phyloP scores from a whole-genome alignment of 306 rosid genomes.

The Medicago lupulina region DNA sequence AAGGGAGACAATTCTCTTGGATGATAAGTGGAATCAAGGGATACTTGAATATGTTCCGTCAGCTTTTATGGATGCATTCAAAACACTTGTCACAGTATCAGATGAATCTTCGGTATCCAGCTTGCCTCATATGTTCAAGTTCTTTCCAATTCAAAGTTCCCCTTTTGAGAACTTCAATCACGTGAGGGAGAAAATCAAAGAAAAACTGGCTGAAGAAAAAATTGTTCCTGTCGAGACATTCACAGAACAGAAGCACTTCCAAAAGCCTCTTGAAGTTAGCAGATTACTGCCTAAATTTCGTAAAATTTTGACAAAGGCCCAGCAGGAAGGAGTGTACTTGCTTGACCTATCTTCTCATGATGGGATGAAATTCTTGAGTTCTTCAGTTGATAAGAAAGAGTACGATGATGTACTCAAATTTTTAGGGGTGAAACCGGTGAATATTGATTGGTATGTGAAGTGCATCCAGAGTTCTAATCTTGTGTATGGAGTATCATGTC shows the following conservation, averaged over 20 bases:
- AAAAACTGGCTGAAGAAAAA: constrained; percentile 34
- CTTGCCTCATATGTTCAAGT: background rate
- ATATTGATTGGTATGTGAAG: constrained; percentile 70
- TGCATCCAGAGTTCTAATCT: constrained; percentile 68
- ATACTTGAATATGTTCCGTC: background rate
- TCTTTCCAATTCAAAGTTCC: background rate
- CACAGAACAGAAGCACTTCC: constrained; percentile 63
- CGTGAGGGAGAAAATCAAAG: background rate
- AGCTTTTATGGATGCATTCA: background rate
- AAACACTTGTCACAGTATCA: background rate
- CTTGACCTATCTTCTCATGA: constrained; percentile 60
- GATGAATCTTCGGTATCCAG: background rate
- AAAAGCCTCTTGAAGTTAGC: constrained; percentile 64
- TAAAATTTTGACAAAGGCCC: constrained; percentile 57
- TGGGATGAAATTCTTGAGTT: constrained; percentile 50
- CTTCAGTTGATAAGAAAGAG: constrained; percentile 53
- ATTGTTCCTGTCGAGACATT: constrained; percentile 69
- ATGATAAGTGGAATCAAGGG: constrained; percentile 3
- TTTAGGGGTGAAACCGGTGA: constrained; percentile 56
- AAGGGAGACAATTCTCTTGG: background rate
- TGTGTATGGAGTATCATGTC: constrained; percentile 54
- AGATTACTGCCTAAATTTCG: constrained; percentile 66
- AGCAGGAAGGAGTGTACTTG: constrained; percentile 49
- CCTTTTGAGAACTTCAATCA: background rate
- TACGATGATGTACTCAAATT: constrained; percentile 53